Evolutionary conservation across 169 alveolate genomes (phyloP).

Genomic region (Eimeria acervulina): DNA sequence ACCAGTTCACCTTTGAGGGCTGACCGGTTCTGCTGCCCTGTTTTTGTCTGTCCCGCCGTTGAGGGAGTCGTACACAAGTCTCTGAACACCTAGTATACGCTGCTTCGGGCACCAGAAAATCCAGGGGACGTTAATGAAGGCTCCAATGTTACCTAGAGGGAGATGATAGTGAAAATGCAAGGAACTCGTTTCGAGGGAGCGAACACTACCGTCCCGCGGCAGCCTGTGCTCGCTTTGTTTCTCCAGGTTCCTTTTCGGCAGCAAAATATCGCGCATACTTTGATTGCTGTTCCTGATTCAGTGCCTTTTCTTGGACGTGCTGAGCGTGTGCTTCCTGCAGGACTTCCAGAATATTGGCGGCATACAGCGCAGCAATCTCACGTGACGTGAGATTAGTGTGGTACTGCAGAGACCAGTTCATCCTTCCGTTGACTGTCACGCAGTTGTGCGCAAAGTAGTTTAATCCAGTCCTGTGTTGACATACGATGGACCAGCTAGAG

Average conservation of each 20-base stretch:
- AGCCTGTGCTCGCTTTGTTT: background rate
- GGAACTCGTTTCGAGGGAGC: background rate
- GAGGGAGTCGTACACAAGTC: background rate
- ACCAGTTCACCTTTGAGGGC: background rate
- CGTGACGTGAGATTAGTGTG: slow-evolving; percentile 86
- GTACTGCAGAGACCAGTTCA: slow-evolving; percentile 88
- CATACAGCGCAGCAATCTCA: slow-evolving; percentile 84
- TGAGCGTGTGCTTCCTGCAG: slow-evolving; percentile 54
- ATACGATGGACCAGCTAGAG: slow-evolving; percentile 80
- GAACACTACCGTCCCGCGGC: background rate
- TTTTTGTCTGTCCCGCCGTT: background rate
- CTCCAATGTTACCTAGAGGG: background rate
- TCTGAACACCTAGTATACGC: background rate
- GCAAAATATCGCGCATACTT: background rate
- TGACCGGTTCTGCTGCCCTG: background rate
- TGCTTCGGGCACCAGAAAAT: background rate
- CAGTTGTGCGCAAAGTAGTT: slow-evolving; percentile 88
- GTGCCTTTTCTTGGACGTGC: slow-evolving; percentile 1
- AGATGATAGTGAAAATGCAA: background rate
- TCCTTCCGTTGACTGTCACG: slow-evolving; percentile 86
- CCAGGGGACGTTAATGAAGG: background rate
- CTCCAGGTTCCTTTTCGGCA: background rate
- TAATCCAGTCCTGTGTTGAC: slow-evolving; percentile 82
- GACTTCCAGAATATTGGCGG: slow-evolving; percentile 78
- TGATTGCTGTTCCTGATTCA: background rate